phyloP scores from a whole-genome alignment of 2,329 filamentous ascomycete genomes.

The Cercospora beticola region DNA sequence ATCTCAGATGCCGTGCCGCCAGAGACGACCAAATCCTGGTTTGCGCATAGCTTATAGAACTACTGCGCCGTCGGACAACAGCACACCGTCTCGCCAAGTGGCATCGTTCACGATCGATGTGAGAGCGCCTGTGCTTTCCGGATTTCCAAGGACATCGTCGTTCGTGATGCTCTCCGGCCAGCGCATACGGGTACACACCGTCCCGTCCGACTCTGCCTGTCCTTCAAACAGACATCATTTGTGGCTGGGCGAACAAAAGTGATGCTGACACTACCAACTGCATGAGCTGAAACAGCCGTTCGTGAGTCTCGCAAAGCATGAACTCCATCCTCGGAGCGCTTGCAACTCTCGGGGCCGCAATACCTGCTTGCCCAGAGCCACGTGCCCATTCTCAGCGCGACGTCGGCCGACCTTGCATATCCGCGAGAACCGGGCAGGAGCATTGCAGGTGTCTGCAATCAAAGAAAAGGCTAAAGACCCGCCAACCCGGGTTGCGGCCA shows the following conservation, averaged over 20 bases:
- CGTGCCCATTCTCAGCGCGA: neutral
- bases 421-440: neutral
- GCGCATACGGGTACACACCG: constrained; percentile 1
- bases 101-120: neutral
- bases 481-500: constrained; percentile 8
- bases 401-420: constrained; percentile 1
- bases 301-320: constrained; percentile 5
- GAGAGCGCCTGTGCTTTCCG: neutral
- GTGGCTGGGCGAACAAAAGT: constrained; percentile 2
- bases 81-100: constrained; percentile 5
- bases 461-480: constrained; percentile 4
- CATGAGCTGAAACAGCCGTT: constrained; percentile 12
- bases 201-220: neutral
- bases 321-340: neutral
- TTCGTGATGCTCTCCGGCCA: constrained; percentile 1
- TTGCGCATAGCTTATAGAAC: neutral
- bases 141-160: neutral
- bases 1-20: constrained; percentile 6
- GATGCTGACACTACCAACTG: constrained; percentile 1
- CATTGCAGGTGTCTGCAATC: neutral
- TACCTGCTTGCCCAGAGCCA: neutral
- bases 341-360: constrained; percentile 2
- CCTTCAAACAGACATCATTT: neutral
- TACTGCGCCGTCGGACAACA: neutral
- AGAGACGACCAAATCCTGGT: neutral